Conservation (phyloP, 2,329 filamentous ascomycete genomes). For the Setomelanomma holmii region DNA sequence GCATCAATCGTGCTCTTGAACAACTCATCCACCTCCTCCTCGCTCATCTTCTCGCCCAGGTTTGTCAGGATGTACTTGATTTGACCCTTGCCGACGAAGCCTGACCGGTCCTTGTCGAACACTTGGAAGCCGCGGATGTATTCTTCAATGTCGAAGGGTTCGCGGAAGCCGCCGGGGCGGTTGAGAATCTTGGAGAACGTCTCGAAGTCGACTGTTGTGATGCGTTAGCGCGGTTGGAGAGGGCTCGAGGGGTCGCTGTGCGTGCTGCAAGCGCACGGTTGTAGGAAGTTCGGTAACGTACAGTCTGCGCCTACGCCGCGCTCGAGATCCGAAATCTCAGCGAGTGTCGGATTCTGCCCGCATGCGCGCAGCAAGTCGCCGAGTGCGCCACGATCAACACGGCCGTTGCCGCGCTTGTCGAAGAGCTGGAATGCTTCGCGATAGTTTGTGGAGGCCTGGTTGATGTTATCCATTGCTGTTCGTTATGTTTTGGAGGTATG, state of each 20-base stretch:
- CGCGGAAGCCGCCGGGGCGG: conserved; percentile 96
- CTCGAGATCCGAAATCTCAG: conserved; percentile 92
- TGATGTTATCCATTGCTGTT: conserved; percentile 45
- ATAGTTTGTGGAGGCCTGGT: conserved; percentile 90
- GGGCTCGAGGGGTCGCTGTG: too few species aligned
- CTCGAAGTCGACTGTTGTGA: conserved; percentile 85
- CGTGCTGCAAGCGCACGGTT: too few species aligned
- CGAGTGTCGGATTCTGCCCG: conserved; percentile 94
- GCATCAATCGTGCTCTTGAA: conserved; percentile 94
- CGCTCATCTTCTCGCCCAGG: conserved; percentile 98
- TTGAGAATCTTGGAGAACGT: conserved; percentile 96
- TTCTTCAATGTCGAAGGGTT: conserved; percentile 95
- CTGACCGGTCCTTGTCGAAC: conserved; percentile 98
- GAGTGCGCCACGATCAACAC: conserved; percentile 83
- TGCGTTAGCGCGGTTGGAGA: conserved; percentile 13
- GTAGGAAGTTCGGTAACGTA: conserved; percentile 61
- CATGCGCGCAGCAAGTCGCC: conserved; percentile 95
- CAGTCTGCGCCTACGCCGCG: conserved; percentile 89
- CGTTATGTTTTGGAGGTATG: background rate
- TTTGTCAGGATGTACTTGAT: conserved; percentile 98
- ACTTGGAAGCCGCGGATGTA: conserved; percentile 99
- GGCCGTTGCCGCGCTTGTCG: conserved; percentile 98
- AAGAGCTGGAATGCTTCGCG: conserved; percentile 99
- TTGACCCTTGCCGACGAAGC: conserved; percentile 96
- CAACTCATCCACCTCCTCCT: conserved; percentile 98